Percentiles rank a stretch among this genome's conserved stretches.
Conservation (phyloP, 2,329 filamentous ascomycete genomes). For the Cladosporium sphaerospermum region DNA sequence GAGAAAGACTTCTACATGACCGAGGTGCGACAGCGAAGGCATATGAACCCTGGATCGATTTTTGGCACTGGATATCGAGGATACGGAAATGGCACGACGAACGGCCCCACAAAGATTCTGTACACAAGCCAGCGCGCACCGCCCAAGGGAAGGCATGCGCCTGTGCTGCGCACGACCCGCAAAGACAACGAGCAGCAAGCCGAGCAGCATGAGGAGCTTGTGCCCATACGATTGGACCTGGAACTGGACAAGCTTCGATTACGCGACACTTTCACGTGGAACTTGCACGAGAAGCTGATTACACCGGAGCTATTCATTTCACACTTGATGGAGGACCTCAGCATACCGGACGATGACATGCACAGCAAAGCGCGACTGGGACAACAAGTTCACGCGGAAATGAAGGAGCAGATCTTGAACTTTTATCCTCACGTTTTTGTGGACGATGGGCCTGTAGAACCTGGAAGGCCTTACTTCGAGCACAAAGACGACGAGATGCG, state of each 20-base stretch:
- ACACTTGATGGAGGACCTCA: slow-evolving; percentile 80
- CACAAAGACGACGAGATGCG: slow-evolving; percentile 99
- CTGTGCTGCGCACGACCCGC: slow-evolving; percentile 64
- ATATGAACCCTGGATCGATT: slow-evolving; percentile 51
- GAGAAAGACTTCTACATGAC: slow-evolving; percentile 63
- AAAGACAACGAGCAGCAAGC: slow-evolving; percentile 80
- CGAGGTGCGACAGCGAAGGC: slow-evolving; percentile 56
- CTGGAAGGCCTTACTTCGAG: slow-evolving; percentile 80
- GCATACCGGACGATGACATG: slow-evolving; percentile 63
- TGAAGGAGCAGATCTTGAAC: slow-evolving; percentile 84
- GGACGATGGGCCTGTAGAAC: slow-evolving; percentile 83
- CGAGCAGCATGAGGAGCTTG: slow-evolving; percentile 83
- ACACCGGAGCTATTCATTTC: slow-evolving; percentile 76
- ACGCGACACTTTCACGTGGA: slow-evolving; percentile 98
- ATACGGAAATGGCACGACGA: slow-evolving; percentile 81
- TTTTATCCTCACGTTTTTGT: slow-evolving; percentile 90
- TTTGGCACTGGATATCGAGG: slow-evolving; percentile 75
- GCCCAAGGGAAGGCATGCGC: slow-evolving; percentile 69
- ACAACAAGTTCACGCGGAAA: slow-evolving; percentile 63
- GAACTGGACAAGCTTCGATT: slow-evolving; percentile 94
- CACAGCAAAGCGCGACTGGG: slow-evolving; percentile 39
- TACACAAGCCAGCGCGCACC: slow-evolving; percentile 74
- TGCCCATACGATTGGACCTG: slow-evolving; percentile 85
- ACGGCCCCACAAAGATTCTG: slow-evolving; percentile 57
- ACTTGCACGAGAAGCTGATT: slow-evolving; percentile 83